Conservation (phyloP, 2,329 filamentous ascomycete species). For the Geosmithia morbida region DNA sequence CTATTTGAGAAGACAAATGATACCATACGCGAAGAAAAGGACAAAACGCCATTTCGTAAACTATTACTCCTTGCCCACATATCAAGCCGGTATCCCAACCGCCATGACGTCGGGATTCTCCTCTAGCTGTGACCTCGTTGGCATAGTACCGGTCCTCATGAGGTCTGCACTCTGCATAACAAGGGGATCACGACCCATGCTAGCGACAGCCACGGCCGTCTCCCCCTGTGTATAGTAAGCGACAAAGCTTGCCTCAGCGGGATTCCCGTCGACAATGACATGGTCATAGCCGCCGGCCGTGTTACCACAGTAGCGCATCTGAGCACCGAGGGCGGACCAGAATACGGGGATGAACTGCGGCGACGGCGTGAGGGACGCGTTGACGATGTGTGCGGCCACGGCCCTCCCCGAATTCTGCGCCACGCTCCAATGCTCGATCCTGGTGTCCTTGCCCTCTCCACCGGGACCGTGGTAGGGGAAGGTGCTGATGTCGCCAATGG, state of each 20-base stretch:
- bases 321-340: constrained; percentile 84
- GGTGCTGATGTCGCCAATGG: constrained; percentile 87
- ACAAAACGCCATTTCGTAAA: neutral
- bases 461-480: constrained; percentile 90
- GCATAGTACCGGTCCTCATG: constrained; percentile 75
- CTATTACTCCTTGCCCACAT: neutral
- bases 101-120: constrained; percentile 40
- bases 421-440: constrained; percentile 98
- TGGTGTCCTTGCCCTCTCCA: constrained; percentile 54
- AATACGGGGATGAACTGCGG: constrained; percentile 84
- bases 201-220: constrained; percentile 76
- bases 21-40: neutral
- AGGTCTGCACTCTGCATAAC: constrained; percentile 74
- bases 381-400: constrained; percentile 62
- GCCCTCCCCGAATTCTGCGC: constrained; percentile 82
- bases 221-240: constrained; percentile 85
- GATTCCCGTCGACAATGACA: constrained; percentile 63
- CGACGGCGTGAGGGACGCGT: constrained; percentile 27
- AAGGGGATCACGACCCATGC: constrained; percentile 79
- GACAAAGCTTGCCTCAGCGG: constrained; percentile 66
- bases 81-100: constrained; percentile 19
- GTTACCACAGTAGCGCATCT: constrained; percentile 89
- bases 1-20: neutral
- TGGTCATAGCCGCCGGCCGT: constrained; percentile 73
- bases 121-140: constrained; percentile 61